These are phyloP conservation scores for Thalassiosira profunda DNA, from an alignment of 108 stramenopile species.

Conservation along the genomic window DNA sequence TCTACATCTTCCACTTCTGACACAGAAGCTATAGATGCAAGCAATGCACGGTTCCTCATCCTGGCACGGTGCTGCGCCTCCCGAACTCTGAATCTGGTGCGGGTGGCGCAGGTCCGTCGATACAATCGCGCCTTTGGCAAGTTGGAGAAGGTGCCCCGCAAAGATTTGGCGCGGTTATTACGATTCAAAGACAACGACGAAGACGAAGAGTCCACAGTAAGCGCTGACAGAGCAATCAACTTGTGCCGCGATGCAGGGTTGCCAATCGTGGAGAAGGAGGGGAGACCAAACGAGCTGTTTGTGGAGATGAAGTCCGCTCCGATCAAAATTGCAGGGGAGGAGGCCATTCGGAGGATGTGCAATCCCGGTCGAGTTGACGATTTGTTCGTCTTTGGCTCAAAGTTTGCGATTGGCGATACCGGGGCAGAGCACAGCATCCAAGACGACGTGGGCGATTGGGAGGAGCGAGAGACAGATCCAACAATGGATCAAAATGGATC, in stretches of 20 bases:
- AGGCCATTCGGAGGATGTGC: conserved; percentile 29
- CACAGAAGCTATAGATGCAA: background rate
- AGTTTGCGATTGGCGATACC: conserved; percentile 15
- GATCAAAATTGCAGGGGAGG: conserved; percentile 27
- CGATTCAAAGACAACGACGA: conserved; percentile 18
- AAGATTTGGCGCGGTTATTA: conserved; percentile 32
- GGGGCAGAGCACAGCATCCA: background rate
- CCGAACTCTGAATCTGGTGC: conserved; percentile 37
- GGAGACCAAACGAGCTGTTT: background rate
- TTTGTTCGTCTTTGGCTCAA: conserved; percentile 41
- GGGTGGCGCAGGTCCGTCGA: conserved; percentile 26
- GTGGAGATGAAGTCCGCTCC: conserved; percentile 51
- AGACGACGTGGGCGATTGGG: background rate
- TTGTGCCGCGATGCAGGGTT: conserved; percentile 50
- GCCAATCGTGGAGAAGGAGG: conserved; percentile 29
- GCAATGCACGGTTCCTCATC: conserved; percentile 36
- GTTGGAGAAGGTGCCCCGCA: conserved; percentile 33
- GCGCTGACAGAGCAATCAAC: conserved; percentile 9
- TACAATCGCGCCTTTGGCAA: conserved; percentile 52
- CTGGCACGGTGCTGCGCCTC: conserved; percentile 48
- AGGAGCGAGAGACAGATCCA: conserved; percentile 20
- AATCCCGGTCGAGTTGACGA: conserved; percentile 51
- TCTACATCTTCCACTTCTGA: conserved; percentile 1
- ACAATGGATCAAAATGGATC: background rate
- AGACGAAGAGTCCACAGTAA: too few relatives aligned